These are phyloP conservation scores for Candida sanyaensis DNA, from an alignment of 1,139 yeast genomes.

Conservation along the genomic window DNA sequence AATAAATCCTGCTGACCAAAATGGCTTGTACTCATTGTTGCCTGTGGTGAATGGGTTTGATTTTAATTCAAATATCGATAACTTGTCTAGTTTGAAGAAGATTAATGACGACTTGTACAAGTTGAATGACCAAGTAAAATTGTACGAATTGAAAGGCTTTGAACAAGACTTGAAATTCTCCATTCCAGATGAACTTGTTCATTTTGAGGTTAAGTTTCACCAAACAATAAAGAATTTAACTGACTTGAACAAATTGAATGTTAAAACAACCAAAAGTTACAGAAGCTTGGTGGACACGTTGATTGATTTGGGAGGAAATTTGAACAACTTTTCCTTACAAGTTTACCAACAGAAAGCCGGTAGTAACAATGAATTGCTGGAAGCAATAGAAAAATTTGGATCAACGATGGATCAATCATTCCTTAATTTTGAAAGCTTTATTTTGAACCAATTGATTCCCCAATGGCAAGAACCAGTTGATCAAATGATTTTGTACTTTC, in stretches of 20 bases:
- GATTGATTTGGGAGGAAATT: constrained; percentile 49
- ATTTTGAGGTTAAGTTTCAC: constrained; percentile 37
- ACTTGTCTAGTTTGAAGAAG: constrained; percentile 32
- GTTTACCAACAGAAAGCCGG: constrained; percentile 30
- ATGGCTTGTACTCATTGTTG: constrained; percentile 44
- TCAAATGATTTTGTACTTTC: constrained; percentile 43
- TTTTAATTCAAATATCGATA: constrained; percentile 32
- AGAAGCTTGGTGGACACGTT: constrained; percentile 31
- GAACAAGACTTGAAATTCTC: constrained; percentile 23
- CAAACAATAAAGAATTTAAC: constrained; percentile 33
- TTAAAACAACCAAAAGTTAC: constrained; percentile 31
- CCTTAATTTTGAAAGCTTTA: constrained; percentile 42
- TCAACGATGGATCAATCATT: constrained; percentile 46
- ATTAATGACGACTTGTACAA: constrained; percentile 40
- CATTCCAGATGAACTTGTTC: constrained; percentile 35
- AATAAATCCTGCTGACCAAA: constrained; percentile 46
- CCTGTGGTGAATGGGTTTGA: constrained; percentile 43
- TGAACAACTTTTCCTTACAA: constrained; percentile 49
- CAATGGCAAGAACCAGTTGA: constrained; percentile 51
- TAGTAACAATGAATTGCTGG: constrained; percentile 28
- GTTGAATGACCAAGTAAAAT: constrained; percentile 35
- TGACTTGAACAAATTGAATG: constrained; percentile 37
- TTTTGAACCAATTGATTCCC: constrained; percentile 36
- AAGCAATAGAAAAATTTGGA: constrained; percentile 46
- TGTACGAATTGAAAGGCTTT: constrained; percentile 30